Conservation (phyloP, 495 filamentous ascomycete genomes). For the Podospora pseudocomata region DNA sequence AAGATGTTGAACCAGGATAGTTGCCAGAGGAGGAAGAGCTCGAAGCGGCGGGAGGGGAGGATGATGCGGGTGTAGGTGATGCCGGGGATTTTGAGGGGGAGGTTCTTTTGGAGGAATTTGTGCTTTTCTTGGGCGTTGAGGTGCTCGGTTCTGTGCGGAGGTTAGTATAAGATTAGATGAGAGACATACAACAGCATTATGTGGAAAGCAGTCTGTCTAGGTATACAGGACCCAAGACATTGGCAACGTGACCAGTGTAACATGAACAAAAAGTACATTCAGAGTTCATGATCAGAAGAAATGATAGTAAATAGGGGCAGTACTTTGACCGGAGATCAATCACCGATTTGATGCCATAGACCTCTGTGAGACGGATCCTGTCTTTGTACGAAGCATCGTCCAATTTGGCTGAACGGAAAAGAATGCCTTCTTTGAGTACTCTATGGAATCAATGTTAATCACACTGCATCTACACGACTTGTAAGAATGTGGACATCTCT, state of each 20-base stretch:
- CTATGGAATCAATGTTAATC: slow-evolving; percentile 32
- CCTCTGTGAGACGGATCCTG: slow-evolving; percentile 53
- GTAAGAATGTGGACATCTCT: slow-evolving; percentile 12
- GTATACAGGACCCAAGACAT: neutral
- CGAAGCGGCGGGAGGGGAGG: slow-evolving; percentile 69
- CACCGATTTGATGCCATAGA: slow-evolving; percentile 63
- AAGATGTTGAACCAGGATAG: slow-evolving; percentile 51
- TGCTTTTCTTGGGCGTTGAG: slow-evolving; percentile 63
- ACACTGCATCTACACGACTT: neutral
- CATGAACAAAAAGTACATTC: neutral
- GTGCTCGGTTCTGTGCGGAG: slow-evolving; percentile 57
- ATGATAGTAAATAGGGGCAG: slow-evolving; percentile 1
- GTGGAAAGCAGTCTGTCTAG: too few relatives aligned
- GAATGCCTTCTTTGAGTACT: slow-evolving; percentile 60
- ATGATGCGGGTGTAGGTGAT: slow-evolving; percentile 60
- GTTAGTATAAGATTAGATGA: neutral
- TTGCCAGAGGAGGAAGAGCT: slow-evolving; percentile 61
- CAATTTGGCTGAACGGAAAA: slow-evolving; percentile 71
- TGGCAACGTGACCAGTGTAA: neutral
- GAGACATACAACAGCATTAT: too few relatives aligned
- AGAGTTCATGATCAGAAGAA: too few relatives aligned
- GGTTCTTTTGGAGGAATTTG: slow-evolving; percentile 35
- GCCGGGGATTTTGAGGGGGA: slow-evolving; percentile 53
- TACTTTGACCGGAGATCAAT: slow-evolving; percentile 77
- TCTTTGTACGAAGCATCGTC: slow-evolving; percentile 71